Conservation (phyloP, 257 asterid species). For the Rubia yunnanensis region DNA sequence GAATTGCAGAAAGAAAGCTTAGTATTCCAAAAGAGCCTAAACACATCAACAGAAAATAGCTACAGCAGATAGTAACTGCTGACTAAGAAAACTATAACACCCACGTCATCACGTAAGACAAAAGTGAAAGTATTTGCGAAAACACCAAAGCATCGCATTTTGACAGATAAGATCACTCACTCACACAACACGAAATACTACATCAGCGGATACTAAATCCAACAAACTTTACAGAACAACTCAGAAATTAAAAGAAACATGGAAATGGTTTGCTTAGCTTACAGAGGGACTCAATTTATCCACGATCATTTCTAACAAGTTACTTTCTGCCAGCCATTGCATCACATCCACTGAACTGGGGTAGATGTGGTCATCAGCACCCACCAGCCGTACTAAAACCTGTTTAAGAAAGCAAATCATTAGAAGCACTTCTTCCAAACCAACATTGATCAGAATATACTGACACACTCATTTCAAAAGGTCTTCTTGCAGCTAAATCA, state of each 20-base stretch:
- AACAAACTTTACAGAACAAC: not conserved
- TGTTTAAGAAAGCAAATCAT: conserved; percentile 26
- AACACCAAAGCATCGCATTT: not conserved
- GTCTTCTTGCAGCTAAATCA: not conserved
- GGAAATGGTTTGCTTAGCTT: conserved; percentile 16
- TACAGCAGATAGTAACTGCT: not conserved
- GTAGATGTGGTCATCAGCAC: conserved; percentile 82
- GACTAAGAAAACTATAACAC: not conserved
- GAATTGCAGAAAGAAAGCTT: not conserved
- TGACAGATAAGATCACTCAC: not conserved
- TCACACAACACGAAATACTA: not conserved
- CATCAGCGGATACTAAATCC: not conserved
- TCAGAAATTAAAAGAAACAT: not conserved
- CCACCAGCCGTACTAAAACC: conserved; percentile 94
- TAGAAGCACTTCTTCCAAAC: not conserved
- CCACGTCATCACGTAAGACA: not conserved
- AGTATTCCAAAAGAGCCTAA: not conserved
- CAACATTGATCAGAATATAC: conserved; percentile 6
- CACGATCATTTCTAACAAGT: conserved; percentile 90
- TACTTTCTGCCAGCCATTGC: conserved; percentile 96
- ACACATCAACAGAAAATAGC: not conserved
- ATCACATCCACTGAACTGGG: conserved; percentile 73
- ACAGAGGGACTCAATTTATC: conserved; percentile 75
- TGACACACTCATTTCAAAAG: conserved; percentile 10
- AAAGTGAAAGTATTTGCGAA: not conserved